Conservation (phyloP, 257 asterid genomes). For the Lithospermum erythrorhizon region DNA sequence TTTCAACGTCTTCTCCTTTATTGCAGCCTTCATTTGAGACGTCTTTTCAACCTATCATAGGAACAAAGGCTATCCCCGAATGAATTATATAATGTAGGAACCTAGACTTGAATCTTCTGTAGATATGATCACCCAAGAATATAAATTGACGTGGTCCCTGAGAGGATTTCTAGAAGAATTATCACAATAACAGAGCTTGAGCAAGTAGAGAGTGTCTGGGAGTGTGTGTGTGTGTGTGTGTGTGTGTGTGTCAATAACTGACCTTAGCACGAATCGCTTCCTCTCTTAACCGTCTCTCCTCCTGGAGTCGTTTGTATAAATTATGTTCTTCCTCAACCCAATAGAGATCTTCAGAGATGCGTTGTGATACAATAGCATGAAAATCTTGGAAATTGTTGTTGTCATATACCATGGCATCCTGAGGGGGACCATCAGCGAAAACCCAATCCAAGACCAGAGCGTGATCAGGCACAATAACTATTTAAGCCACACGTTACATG, state of each 20-base stretch:
- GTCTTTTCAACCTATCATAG: slow-evolving; percentile 64
- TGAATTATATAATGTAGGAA: not conserved
- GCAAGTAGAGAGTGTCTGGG: not conserved
- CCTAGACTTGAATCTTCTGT: not conserved
- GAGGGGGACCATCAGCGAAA: slow-evolving; percentile 89
- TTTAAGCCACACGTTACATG: slow-evolving; percentile 19
- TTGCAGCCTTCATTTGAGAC: slow-evolving; percentile 54
- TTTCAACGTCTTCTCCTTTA: slow-evolving; percentile 65
- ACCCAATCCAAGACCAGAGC: slow-evolving; percentile 93
- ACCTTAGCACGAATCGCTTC: slow-evolving; percentile 76
- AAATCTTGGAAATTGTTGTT: slow-evolving; percentile 63
- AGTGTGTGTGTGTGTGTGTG: not conserved
- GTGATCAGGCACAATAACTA: slow-evolving; percentile 71
- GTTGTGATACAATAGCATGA: slow-evolving; percentile 63
- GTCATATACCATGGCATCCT: slow-evolving; percentile 55
- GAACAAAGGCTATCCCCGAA: slow-evolving; percentile 1
- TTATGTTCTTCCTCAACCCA: slow-evolving; percentile 77
- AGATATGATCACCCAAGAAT: not conserved
- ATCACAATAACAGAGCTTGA: not conserved
- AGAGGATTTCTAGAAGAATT: too few species aligned
- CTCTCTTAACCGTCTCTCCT: slow-evolving; percentile 63
- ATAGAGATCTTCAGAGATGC: slow-evolving; percentile 41
- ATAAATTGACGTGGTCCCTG: too few species aligned
- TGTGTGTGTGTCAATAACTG: slow-evolving; percentile 6
- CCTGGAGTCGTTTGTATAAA: slow-evolving; percentile 47